Conservation (phyloP, 202 grass and related monocot species). For the Eragrostis tef region DNA sequence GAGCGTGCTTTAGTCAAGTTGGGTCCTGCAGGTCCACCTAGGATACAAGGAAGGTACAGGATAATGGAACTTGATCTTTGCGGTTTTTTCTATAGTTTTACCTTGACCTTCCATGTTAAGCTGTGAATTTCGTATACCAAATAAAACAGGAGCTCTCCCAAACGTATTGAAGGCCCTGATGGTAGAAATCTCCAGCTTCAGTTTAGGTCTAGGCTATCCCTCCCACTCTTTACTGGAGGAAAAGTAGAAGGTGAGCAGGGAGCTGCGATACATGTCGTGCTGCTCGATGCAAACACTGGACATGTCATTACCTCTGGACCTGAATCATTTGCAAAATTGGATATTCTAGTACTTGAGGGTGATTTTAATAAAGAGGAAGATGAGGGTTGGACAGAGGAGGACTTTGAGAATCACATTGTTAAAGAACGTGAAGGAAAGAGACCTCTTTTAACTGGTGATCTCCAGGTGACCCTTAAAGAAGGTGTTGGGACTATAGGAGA, state of each 20-base stretch:
- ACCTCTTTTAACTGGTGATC: slow-evolving; percentile 83
- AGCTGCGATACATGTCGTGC: slow-evolving; percentile 77
- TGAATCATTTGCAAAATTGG: slow-evolving; percentile 71
- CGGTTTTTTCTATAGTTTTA: slow-evolving; percentile 38
- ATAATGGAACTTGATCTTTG: slow-evolving; percentile 44
- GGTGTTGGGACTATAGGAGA: slow-evolving; percentile 89
- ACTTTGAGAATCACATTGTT: slow-evolving; percentile 73
- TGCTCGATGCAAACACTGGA: slow-evolving; percentile 70
- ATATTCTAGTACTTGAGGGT: slow-evolving; percentile 82
- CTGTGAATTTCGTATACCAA: slow-evolving; percentile 34
- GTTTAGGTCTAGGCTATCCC: slow-evolving; percentile 69
- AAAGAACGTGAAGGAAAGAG: slow-evolving; percentile 94
- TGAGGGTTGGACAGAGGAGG: slow-evolving; percentile 83
- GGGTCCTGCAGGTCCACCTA: slow-evolving; percentile 67
- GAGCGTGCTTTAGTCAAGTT: slow-evolving; percentile 87
- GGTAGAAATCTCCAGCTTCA: slow-evolving; percentile 80
- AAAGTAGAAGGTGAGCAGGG: slow-evolving; percentile 96
- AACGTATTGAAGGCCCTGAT: slow-evolving; percentile 77
- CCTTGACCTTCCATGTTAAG: slow-evolving; percentile 20
- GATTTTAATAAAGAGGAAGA: slow-evolving; percentile 94
- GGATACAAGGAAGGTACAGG: slow-evolving; percentile 79
- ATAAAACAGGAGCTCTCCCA: slow-evolving; percentile 67
- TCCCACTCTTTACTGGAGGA: slow-evolving; percentile 88
- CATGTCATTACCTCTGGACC: slow-evolving; percentile 63
- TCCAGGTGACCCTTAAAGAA: slow-evolving; percentile 82